Base-by-base conservation (phyloP, 176 grass and related monocot genomes). In the Thinopyrum elongatum region DNA sequence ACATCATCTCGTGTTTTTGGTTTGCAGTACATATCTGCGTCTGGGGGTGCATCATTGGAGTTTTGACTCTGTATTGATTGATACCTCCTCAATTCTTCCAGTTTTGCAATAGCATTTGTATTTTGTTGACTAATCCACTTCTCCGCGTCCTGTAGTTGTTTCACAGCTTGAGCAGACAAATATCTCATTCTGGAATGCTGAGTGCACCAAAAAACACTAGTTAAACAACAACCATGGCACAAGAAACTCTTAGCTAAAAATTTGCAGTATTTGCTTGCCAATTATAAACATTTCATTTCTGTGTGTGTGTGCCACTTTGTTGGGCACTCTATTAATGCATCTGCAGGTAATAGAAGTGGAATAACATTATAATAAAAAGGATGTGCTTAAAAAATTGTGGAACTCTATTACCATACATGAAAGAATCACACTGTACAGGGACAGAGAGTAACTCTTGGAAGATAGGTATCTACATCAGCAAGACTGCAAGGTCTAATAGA, bases 91-190 rank as follows among this genome's bases (percentile, higher is more conserved):
- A 94, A 33, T 76, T 92, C 87, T 75, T 94, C 92, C 70, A 89
- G 64, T 71, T 97, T 87, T 85, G 83, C 81, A 80, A 89, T 87
- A 85, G 81, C 73, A 86, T 94, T 90, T 76, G 70, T 87, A 30
- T 70, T 90, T 86, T 89, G 92, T 68, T 94, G 82, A 58, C 65
- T 87, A 63, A 62, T 88, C 44, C 85, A 81, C 55, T 88, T 80
- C 74, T 92, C 79, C 26, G 91, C 91, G 60, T 94, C 83, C 70
- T 92, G 82, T 28, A 88, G 80, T 62, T 92, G 64, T 80, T 92
- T 92, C 47, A 59, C 85, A 86, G 86, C 82, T 35, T 97, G 87
- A 61, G 80, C 86, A 75, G 94, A 86, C 76, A 92, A 88, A 84
- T 94, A 80, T 81, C 83, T 92, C 31, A 90, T 46, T 82, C 89